Conservation (phyloP, 768 basidiomycete species). For the Cubamyces lactineus region DNA sequence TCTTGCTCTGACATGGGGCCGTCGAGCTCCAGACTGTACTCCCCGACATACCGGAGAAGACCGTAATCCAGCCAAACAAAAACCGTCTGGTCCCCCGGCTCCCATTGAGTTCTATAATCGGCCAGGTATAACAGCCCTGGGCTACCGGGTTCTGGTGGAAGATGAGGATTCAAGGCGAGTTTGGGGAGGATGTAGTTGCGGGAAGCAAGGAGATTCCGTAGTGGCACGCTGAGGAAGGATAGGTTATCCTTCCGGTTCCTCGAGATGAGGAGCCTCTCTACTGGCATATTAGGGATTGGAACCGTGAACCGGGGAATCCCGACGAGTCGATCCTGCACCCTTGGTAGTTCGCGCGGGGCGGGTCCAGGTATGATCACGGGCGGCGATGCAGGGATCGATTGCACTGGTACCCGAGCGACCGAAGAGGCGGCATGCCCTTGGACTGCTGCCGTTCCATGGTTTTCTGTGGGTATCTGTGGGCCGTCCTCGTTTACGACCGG, state of each 20-base stretch:
- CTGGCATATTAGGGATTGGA: too few species aligned
- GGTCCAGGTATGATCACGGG: too few species aligned
- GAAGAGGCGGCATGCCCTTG: too few species aligned
- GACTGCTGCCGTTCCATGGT: too few species aligned
- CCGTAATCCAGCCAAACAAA: neutral
- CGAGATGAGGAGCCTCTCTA: too few species aligned
- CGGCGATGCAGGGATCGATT: too few species aligned
- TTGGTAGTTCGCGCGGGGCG: too few species aligned
- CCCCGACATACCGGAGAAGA: neutral
- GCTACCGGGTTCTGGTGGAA: neutral
- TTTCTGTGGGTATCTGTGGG: too few species aligned
- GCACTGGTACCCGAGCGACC: too few species aligned
- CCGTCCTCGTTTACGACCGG: too few species aligned
- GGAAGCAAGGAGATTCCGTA: neutral
- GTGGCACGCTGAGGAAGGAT: neutral
- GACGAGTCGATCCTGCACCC: too few species aligned
- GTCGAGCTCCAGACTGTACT: neutral
- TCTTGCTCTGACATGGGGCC: neutral
- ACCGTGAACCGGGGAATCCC: too few species aligned
- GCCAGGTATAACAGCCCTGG: neutral
- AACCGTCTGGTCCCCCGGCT: slow-evolving; percentile 1
- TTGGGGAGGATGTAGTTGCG: slow-evolving; percentile 3
- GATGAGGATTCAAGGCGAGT: neutral
- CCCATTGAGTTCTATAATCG: neutral
- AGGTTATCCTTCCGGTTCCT: neutral